These are phyloP conservation scores for Vigna mungo DNA, from an alignment of 306 rosid genomes.

Conservation along the genomic window DNA sequence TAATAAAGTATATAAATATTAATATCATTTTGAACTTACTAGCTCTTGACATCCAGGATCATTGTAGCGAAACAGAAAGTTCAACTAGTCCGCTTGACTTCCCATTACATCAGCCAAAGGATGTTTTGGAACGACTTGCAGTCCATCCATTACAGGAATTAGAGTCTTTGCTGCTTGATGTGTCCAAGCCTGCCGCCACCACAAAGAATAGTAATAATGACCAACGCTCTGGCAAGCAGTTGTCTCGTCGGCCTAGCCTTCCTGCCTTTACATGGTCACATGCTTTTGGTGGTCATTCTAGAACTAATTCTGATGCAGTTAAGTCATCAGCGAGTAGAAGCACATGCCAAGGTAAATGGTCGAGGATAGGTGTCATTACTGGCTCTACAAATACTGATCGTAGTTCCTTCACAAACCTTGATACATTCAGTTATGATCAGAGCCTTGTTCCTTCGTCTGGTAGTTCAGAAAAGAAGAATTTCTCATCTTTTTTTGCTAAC, in stretches of 20 bases:
- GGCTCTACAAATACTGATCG: constrained; percentile 50
- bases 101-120: constrained; percentile 67
- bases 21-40: constrained; percentile 34
- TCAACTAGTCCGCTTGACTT: constrained; percentile 67
- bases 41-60: constrained; percentile 60
- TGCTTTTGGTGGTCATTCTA: constrained; percentile 73
- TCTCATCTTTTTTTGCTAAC: constrained; percentile 50
- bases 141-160: constrained; percentile 78
- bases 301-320: constrained; percentile 74
- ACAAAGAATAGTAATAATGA: constrained; percentile 65
- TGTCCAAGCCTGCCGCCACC: constrained; percentile 62
- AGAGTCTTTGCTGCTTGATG: constrained; percentile 91
- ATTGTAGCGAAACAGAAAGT: constrained; percentile 60
- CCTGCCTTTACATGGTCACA: constrained; percentile 93
- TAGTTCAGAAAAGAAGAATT: constrained; percentile 52
- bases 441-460: constrained; percentile 77
- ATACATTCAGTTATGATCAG: constrained; percentile 73
- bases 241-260: constrained; percentile 75
- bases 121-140: constrained; percentile 68
- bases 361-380: constrained; percentile 58
- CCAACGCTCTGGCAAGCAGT: constrained; percentile 73
- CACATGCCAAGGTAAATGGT: constrained; percentile 90
- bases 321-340: constrained; percentile 73
- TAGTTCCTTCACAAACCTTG: constrained; percentile 68
- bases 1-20: constrained; percentile 12